A percentile compares a stretch with the other conserved stretches of the same genome.
Evolutionary conservation across 768 basidiomycete genomes (phyloP).

Genomic region (Lactarius tabidus): DNA sequence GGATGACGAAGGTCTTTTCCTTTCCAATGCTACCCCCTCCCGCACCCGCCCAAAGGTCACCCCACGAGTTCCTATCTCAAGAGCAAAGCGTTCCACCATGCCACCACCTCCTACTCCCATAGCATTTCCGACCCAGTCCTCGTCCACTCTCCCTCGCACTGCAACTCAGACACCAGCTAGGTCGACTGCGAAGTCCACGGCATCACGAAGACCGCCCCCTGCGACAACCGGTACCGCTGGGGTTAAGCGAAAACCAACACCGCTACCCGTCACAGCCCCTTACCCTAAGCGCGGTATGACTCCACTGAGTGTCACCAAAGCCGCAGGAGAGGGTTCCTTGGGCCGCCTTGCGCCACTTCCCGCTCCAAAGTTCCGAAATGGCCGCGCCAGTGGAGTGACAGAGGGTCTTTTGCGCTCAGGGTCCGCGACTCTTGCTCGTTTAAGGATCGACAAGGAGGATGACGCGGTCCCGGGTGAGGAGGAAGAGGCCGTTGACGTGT

Average conservation of each 20-base stretch:
- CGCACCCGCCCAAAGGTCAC: constrained; percentile 9
- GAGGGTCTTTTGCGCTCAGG: constrained; percentile 26
- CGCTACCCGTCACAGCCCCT: constrained; percentile 24
- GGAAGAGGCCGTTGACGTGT: constrained; percentile 64
- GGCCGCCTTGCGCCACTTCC: constrained; percentile 28
- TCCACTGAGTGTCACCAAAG: constrained; percentile 24
- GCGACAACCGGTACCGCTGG: constrained; percentile 15
- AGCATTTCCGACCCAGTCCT: background rate
- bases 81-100: constrained; percentile 7
- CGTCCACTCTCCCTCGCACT: background rate
- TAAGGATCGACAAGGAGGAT: constrained; percentile 24
- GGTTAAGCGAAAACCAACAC: constrained; percentile 24
- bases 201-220: constrained; percentile 1
- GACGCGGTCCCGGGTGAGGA: constrained; percentile 33
- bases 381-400: constrained; percentile 11
- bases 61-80: constrained; percentile 4
- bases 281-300: constrained; percentile 25
- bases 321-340: constrained; percentile 19
- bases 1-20: constrained; percentile 25
- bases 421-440: constrained; percentile 24
- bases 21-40: constrained; percentile 12
- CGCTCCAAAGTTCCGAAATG: constrained; percentile 24
- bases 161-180: background rate
- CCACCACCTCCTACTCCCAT: constrained; percentile 11
- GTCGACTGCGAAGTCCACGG: constrained; percentile 3